Percentiles rank a stretch among this genome's conserved stretches.
Conservation (phyloP, 139 green algal species). For the Picochlorum costavermella region DNA sequence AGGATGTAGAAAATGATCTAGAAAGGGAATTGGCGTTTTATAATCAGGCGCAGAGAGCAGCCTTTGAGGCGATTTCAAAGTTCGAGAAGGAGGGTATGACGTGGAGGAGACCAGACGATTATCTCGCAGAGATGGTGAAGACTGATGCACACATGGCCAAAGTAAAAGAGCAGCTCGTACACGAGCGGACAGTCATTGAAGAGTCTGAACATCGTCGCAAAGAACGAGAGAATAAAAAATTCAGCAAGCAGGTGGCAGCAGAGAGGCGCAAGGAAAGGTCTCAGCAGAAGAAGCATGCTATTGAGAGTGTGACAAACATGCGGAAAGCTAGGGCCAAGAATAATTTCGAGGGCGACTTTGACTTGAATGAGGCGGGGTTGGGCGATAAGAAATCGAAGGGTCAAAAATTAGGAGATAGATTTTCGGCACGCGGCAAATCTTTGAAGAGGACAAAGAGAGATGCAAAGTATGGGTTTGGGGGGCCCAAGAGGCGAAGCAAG, state of each 20-base stretch:
- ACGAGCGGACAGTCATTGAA: slow-evolving; percentile 73
- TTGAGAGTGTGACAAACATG: slow-evolving; percentile 72
- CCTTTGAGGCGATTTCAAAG: slow-evolving; percentile 50
- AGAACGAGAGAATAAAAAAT: slow-evolving; percentile 84
- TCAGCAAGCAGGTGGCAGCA: slow-evolving; percentile 76
- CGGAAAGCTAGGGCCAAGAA: slow-evolving; percentile 40
- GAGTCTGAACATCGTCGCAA: slow-evolving; percentile 72
- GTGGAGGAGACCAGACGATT: slow-evolving; percentile 82
- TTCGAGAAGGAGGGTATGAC: slow-evolving; percentile 56
- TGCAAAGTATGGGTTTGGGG: slow-evolving; percentile 78
- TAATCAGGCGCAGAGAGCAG: slow-evolving; percentile 69
- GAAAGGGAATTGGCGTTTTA: slow-evolving; percentile 88
- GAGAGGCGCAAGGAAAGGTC: slow-evolving; percentile 76
- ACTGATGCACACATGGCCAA: slow-evolving; percentile 88
- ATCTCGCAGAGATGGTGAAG: slow-evolving; percentile 98
- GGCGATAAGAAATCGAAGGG: slow-evolving; percentile 13
- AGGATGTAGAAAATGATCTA: slow-evolving; percentile 81
- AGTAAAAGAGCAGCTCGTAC: slow-evolving; percentile 80
- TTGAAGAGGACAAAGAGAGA: slow-evolving; percentile 52
- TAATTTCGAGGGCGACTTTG: slow-evolving; percentile 58
- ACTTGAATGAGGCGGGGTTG: slow-evolving; percentile 49
- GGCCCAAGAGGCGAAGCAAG: slow-evolving; percentile 71
- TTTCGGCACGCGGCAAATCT: slow-evolving; percentile 20
- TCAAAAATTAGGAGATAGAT: slow-evolving; percentile 17
- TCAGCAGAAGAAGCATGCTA: slow-evolving; percentile 73